These are phyloP conservation scores for Hevea brasiliensis DNA, from an alignment of 345 rosid genomes.

Conservation along the genomic window DNA sequence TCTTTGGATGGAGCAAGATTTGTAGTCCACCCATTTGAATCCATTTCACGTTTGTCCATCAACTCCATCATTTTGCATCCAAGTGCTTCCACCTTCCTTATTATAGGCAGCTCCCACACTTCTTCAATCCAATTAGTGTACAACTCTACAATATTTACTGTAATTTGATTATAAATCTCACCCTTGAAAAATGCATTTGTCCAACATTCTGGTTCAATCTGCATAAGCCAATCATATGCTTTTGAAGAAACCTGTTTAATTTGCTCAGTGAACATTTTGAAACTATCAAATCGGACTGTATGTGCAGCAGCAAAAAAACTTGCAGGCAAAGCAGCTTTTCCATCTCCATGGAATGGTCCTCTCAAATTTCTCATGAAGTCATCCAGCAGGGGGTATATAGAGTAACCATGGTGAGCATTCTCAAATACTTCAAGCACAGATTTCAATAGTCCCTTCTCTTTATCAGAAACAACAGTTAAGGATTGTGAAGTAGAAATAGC, in stretches of 20 bases:
- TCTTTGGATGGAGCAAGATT: constrained; percentile 76
- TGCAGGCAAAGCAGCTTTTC: constrained; percentile 64
- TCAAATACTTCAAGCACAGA: constrained; percentile 64
- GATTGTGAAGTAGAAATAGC: constrained; percentile 50
- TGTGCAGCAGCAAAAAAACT: constrained; percentile 71
- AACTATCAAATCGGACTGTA: constrained; percentile 59
- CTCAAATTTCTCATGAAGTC: constrained; percentile 39
- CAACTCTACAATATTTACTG: constrained; percentile 54
- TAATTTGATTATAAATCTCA: constrained; percentile 62
- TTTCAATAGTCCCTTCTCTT: constrained; percentile 60
- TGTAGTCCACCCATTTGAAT: constrained; percentile 54
- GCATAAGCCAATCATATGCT: constrained; percentile 85
- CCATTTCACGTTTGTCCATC: constrained; percentile 44
- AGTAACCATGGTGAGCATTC: constrained; percentile 66
- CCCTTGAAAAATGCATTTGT: constrained; percentile 66
- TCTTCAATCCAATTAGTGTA: constrained; percentile 73
- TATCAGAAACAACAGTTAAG: constrained; percentile 77
- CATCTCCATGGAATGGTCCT: constrained; percentile 88
- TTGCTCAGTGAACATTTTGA: constrained; percentile 54
- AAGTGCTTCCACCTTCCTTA: constrained; percentile 58
- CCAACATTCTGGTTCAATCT: constrained; percentile 70
- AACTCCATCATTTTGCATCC: constrained; percentile 51
- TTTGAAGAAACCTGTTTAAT: constrained; percentile 60
- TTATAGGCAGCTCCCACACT: constrained; percentile 64
- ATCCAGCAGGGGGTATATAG: constrained; percentile 71